These are phyloP conservation scores for Balamuthia mandrillaris DNA, from an alignment of 208 protist species.

Conservation along the genomic window DNA sequence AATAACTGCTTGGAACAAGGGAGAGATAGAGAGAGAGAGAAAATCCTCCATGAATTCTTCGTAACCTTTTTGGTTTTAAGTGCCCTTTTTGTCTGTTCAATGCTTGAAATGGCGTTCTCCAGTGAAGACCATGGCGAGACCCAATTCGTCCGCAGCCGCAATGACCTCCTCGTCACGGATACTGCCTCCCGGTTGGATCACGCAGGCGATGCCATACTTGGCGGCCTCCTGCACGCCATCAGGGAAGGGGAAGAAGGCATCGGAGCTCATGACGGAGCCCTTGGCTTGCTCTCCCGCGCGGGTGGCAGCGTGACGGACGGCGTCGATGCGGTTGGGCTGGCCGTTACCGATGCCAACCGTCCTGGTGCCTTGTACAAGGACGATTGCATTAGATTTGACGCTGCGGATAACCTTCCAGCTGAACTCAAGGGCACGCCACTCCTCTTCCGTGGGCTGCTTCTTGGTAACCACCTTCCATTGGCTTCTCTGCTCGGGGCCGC, in stretches of 20 bases:
- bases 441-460: slow-evolving; percentile 37
- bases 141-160: slow-evolving; percentile 59
- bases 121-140: slow-evolving; percentile 64
- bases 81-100: slow-evolving; percentile 29
- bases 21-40: neutral
- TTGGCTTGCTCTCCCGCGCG: slow-evolving; percentile 43
- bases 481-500: neutral
- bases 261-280: slow-evolving; percentile 58
- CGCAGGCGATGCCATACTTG: slow-evolving; percentile 53
- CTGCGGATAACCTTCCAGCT: slow-evolving; percentile 45
- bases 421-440: slow-evolving; percentile 39
- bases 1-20: neutral
- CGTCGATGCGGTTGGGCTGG: slow-evolving; percentile 21
- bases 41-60: neutral
- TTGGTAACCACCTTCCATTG: slow-evolving; percentile 45
- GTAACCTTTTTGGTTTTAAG: neutral
- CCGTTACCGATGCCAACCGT: slow-evolving; percentile 53
- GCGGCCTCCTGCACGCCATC: slow-evolving; percentile 64
- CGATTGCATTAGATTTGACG: slow-evolving; percentile 58
- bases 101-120: slow-evolving; percentile 71
- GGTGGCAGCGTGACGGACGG: neutral
- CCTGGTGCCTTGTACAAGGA: slow-evolving; percentile 21
- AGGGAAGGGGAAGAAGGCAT: slow-evolving; percentile 68
- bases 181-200: slow-evolving; percentile 69
- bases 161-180: slow-evolving; percentile 64